A percentile compares a stretch with the other conserved stretches of the same genome.
Evolutionary conservation across 805 yeast species (phyloP).

Genomic region (Grigorovia yakushimaensis): DNA sequence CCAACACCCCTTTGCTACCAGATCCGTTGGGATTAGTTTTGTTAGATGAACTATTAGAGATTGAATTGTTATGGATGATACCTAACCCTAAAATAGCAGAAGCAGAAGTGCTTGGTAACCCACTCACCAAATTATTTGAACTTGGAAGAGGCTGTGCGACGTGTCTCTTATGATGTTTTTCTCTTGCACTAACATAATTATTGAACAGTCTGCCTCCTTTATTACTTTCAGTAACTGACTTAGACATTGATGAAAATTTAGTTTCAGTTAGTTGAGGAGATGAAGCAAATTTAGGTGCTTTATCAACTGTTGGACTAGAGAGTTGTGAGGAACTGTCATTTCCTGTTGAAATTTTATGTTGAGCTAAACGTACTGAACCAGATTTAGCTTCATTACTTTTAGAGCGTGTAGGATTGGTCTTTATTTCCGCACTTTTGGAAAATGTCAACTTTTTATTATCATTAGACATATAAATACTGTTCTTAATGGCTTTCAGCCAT

Average conservation of each 20-base stretch:
- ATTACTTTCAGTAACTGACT: background rate
- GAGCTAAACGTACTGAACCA: background rate
- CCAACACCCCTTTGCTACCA: background rate
- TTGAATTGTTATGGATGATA: conserved; percentile 1
- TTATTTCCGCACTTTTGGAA: background rate
- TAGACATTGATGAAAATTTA: conserved; percentile 4
- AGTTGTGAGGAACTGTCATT: background rate
- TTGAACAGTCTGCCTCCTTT: conserved; percentile 26
- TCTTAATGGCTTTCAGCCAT: conserved; percentile 53
- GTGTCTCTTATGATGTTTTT: conserved; percentile 7
- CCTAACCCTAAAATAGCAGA: conserved; percentile 11
- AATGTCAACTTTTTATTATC: conserved; percentile 25
- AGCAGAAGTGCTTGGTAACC: conserved; percentile 23
- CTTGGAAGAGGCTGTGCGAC: conserved; percentile 21
- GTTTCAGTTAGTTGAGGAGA: conserved; percentile 5
- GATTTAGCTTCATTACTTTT: background rate
- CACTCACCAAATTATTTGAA: conserved; percentile 26
- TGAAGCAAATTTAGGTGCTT: background rate
- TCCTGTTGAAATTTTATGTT: background rate
- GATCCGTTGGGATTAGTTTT: conserved; percentile 2
- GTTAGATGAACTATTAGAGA: conserved; percentile 1
- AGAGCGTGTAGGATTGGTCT: background rate
- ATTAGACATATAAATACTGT: conserved; percentile 38
- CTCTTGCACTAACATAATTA: conserved; percentile 23
- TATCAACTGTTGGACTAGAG: conserved; percentile 19